phyloP scores from a whole-genome alignment of 2,329 filamentous ascomycete genomes.

The Cladosporium sp. region DNA sequence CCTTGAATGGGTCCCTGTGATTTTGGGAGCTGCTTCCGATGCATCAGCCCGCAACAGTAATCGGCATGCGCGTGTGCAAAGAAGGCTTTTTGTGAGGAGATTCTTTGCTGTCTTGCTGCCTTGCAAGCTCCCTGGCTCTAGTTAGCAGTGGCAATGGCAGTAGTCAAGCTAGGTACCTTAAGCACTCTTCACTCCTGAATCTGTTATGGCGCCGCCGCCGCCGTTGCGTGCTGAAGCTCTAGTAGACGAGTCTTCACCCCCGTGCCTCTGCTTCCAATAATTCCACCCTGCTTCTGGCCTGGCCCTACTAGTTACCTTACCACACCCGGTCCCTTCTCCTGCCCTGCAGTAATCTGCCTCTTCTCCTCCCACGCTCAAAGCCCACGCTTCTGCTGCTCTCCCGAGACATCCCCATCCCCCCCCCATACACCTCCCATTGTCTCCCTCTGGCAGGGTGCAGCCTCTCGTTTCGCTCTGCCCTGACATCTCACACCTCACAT shows the following conservation, averaged over 20 bases:
- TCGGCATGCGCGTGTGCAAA: no score
- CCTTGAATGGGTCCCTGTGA: not conserved
- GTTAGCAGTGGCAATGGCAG: no score
- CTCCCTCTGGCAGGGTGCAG: conserved; percentile 7
- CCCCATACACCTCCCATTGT: not conserved
- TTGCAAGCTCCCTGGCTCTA: no score
- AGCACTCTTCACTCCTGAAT: not conserved
- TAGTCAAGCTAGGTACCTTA: no score
- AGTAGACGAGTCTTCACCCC: not conserved
- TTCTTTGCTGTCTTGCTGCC: no score
- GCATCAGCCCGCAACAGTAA: not conserved
- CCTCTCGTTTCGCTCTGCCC: not conserved
- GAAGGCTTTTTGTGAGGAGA: no score
- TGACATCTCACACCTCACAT: not conserved
- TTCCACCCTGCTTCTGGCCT: not conserved
- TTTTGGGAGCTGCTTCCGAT: not conserved
- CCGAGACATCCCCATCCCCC: conserved; percentile 5
- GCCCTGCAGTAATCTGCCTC: not conserved
- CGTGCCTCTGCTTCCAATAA: not conserved
- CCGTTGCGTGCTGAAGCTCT: not conserved
- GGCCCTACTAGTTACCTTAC: not conserved
- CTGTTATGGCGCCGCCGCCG: not conserved
- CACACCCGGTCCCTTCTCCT: not conserved
- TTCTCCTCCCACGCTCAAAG: not conserved
- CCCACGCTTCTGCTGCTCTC: not conserved